phyloP scores from a whole-genome alignment of 164 flowering plant species.

The Nelumbo lutea region DNA sequence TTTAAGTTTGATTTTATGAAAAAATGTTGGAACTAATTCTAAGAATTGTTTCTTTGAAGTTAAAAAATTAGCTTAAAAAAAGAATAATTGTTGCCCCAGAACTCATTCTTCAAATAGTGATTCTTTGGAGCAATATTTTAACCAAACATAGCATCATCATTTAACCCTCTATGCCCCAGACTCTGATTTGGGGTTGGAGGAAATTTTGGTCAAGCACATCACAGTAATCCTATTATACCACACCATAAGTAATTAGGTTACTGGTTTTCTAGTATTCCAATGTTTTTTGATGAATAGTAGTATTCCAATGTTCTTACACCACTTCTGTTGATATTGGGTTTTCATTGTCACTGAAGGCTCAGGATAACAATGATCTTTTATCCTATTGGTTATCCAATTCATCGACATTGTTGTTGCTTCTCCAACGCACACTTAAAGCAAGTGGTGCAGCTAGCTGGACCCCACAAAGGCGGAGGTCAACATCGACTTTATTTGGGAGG shows the following conservation, averaged over 20 bases:
- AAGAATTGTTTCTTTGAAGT: too few species aligned
- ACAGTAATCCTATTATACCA: neutral
- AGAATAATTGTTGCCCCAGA: too few species aligned
- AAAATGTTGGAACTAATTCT: too few species aligned
- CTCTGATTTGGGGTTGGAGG: neutral
- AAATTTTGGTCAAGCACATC: neutral
- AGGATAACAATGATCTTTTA: conserved; percentile 68
- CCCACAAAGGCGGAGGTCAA: conserved; percentile 83
- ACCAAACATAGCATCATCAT: too few species aligned
- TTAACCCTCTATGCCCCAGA: neutral
- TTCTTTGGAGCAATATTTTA: too few species aligned
- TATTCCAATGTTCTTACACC: neutral
- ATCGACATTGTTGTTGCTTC: conserved; percentile 78
- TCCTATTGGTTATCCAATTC: conserved; percentile 91
- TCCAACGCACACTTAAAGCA: conserved; percentile 95
- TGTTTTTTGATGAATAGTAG: neutral
- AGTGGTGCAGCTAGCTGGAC: conserved; percentile 89
- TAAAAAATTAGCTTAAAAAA: too few species aligned
- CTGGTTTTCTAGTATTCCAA: neutral
- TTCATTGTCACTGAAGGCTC: conserved; percentile 43
- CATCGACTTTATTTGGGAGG: conserved; percentile 81
- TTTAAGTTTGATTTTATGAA: too few species aligned
- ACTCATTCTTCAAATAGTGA: too few species aligned
- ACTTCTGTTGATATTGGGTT: conserved; percentile 8
- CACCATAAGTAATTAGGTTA: neutral